These are phyloP conservation scores for Camellia lanceoleosa DNA, from an alignment of 148 eudicot species.

Conservation along the genomic window DNA sequence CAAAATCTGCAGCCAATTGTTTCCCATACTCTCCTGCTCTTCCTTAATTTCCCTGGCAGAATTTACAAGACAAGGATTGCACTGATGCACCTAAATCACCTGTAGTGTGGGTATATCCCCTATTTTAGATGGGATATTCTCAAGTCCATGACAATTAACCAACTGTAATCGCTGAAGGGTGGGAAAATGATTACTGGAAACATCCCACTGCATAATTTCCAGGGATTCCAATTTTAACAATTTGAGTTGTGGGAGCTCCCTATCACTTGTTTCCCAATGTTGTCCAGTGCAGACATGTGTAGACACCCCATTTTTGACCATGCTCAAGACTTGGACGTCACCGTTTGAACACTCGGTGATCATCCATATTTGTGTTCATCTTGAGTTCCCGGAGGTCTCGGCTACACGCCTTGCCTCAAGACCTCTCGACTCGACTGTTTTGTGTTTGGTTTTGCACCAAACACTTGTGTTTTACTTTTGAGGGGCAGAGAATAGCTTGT, in stretches of 20 bases:
- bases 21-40: neutral
- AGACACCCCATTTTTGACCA: too few relatives aligned
- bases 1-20: neutral
- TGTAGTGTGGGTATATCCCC: neutral
- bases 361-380: too few relatives aligned
- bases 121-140: neutral
- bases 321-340: too few relatives aligned
- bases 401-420: too few relatives aligned
- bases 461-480: too few relatives aligned
- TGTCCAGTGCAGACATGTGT: neutral
- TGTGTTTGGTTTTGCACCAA: too few relatives aligned
- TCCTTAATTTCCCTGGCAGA: constrained; percentile 1
- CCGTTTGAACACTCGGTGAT: too few relatives aligned
- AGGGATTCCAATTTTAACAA: neutral
- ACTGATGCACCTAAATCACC: neutral
- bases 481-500: too few relatives aligned
- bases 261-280: neutral
- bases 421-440: too few relatives aligned
- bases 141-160: neutral
- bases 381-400: too few relatives aligned
- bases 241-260: neutral
- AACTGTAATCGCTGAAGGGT: neutral
- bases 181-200: neutral
- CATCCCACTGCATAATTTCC: neutral
- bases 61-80: neutral